Base-by-base conservation (phyloP, 2,329 filamentous ascomycete species). In the Penicillium occitanis region DNA sequence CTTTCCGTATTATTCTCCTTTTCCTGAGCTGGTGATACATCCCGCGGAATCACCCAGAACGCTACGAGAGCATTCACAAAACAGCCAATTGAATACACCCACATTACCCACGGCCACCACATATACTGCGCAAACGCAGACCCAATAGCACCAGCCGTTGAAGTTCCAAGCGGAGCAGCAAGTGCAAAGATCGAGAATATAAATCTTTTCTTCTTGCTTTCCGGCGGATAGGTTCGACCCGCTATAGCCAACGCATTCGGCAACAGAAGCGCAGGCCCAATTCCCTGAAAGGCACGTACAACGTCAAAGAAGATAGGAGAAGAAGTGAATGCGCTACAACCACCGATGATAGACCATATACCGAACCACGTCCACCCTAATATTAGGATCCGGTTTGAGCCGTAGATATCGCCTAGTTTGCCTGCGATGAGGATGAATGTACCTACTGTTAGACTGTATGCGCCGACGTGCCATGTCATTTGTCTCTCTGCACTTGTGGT, bases 41-140 rank as follows among this genome's bases (percentile, higher is more conserved):
- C 30, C 51, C 8, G 28, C 17, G 55, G 55, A 42, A 59, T 42
- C 55, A 42, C 33, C 28, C 51, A 35, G 19, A 28, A 2, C 35
- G 33, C 55, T 11, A 25, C 2, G 81, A 70, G 14, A 77, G 55
- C 10, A 78, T 68, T 28, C 79, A 75, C 3, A 76, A 74, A 33
- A 84, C 79, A 55, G 1, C 77, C 79, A 57, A 79, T 76, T 13
- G 51, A 55, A 55, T 55, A 55, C 11, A 78, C 72, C 80, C 80
- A 86, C 72, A 79, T 85, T 0, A 79, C 74, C 82, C 82, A 86
- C 1, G 82, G 82, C 83, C 84, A 85, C 81, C 82, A 84, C 6
- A 76, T 73, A 1, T 79, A 70, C 61, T 77, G 69, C 0, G 74
- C 72, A 67, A 82, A 79, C 0, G 82, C 69, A 1, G 72, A 73